phyloP scores from a whole-genome alignment of 2,329 filamentous ascomycete species.

The Parascedosporium putredinis region DNA sequence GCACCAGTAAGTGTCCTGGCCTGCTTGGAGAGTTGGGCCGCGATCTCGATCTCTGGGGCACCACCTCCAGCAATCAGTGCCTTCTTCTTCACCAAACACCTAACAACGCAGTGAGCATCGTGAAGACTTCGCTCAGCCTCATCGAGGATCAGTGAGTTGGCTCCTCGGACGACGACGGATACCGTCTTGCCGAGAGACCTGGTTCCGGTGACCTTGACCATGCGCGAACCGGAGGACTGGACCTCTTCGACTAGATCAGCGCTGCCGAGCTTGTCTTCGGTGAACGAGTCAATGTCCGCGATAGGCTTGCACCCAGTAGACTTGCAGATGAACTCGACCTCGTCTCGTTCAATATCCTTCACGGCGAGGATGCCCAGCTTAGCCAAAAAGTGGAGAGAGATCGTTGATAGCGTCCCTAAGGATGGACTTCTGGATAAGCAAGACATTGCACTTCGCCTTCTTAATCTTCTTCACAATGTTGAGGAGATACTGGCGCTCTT shows the following conservation, averaged over 20 bases:
- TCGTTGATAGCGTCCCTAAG: constrained; percentile 97
- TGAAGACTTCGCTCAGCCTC: constrained; percentile 95
- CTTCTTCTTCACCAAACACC: constrained; percentile 98
- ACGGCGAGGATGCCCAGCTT: constrained; percentile 92
- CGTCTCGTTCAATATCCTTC: constrained; percentile 97
- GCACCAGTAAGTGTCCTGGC: constrained; percentile 79
- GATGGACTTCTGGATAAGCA: constrained; percentile 97
- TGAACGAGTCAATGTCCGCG: constrained; percentile 96
- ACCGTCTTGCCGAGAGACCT: constrained; percentile 79
- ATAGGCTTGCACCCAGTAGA: constrained; percentile 98
- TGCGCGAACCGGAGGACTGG: constrained; percentile 74
- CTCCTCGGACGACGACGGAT: constrained; percentile 86
- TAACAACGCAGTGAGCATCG: constrained; percentile 94
- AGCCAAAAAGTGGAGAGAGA: constrained; percentile 86
- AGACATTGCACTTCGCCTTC: constrained; percentile 98
- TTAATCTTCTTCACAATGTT: constrained; percentile 99
- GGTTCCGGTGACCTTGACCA: constrained; percentile 91
- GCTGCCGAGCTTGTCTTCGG: constrained; percentile 91
- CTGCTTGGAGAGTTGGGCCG: constrained; percentile 72
- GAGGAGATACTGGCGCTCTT: constrained; percentile 93
- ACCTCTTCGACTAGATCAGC: constrained; percentile 93
- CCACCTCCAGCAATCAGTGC: constrained; percentile 96
- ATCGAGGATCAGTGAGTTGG: constrained; percentile 88
- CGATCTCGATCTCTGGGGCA: constrained; percentile 93
- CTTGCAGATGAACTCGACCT: constrained; percentile 99